A percentile compares a stretch with the other conserved stretches of the same genome.
Conservation (phyloP, 1,284 basidiomycete genomes). For the Tausonia pullulans region DNA sequence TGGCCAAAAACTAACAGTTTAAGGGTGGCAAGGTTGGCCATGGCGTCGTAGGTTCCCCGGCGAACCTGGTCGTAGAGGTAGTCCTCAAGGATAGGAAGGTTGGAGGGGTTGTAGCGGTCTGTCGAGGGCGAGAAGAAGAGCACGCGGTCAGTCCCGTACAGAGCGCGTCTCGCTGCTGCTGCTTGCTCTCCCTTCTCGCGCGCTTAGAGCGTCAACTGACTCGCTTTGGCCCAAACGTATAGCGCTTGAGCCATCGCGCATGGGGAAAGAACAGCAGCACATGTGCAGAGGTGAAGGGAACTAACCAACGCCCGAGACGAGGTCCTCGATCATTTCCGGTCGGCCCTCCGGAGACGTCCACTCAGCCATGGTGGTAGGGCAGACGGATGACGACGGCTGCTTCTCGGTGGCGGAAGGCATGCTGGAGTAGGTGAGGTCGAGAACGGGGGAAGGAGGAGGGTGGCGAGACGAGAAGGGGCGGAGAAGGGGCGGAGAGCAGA, state of each 20-base stretch:
- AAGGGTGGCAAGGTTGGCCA: slow-evolving; percentile 77
- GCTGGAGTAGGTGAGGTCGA: not conserved
- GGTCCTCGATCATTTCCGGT: slow-evolving; percentile 72
- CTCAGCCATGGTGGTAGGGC: slow-evolving; percentile 27
- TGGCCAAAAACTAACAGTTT: slow-evolving; percentile 45
- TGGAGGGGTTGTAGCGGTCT: slow-evolving; percentile 95
- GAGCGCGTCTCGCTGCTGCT: not conserved
- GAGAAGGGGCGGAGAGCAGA: no score
- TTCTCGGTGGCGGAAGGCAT: slow-evolving; percentile 17
- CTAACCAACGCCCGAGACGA: slow-evolving; percentile 84
- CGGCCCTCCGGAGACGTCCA: slow-evolving; percentile 53
- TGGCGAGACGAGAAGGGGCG: no score
- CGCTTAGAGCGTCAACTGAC: not conserved
- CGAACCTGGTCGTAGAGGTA: slow-evolving; percentile 87
- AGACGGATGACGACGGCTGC: slow-evolving; percentile 22
- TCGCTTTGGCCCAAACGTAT: not conserved
- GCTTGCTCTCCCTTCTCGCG: not conserved
- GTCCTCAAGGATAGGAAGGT: slow-evolving; percentile 83
- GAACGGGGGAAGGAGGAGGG: no score
- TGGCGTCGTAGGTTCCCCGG: slow-evolving; percentile 79
- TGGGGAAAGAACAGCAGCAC: not conserved
- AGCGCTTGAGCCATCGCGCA: slow-evolving; percentile 12
- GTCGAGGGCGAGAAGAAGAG: slow-evolving; percentile 1
- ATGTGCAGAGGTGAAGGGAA: slow-evolving; percentile 16
- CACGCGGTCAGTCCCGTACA: no score